These are phyloP conservation scores for Phaeotremella skinneri DNA, from an alignment of 768 basidiomycete species.

Conservation along the genomic window DNA sequence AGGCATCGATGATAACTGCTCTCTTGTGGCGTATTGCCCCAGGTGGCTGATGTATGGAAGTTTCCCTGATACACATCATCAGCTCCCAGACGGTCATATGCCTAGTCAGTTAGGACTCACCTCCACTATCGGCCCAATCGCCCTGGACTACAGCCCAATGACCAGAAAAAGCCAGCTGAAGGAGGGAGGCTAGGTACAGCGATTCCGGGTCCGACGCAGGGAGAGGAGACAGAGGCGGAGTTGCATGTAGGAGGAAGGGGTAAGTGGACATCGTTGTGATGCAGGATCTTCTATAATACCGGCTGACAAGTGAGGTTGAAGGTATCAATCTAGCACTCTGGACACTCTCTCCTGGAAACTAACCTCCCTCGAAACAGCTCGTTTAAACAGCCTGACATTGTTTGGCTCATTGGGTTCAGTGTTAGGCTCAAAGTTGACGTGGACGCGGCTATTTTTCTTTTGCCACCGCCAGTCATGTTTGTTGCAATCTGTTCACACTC, in stretches of 20 bases:
- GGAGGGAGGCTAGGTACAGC: conserved; percentile 26
- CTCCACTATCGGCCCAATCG: conserved; percentile 26
- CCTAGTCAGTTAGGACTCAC: too few relatives aligned
- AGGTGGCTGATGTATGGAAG: conserved; percentile 36
- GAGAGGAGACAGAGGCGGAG: conserved; percentile 26
- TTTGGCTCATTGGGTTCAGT: background rate
- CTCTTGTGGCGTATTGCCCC: conserved; percentile 16
- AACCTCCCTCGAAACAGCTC: too few relatives aligned
- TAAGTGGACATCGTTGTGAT: conserved; percentile 6
- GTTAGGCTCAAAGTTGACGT: background rate
- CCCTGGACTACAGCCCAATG: conserved; percentile 25
- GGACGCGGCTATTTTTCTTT: background rate
- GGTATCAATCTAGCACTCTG: too few relatives aligned
- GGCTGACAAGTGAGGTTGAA: too few relatives aligned
- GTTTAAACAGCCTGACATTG: background rate
- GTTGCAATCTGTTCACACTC: too few relatives aligned
- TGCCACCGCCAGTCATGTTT: background rate
- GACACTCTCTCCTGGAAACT: too few relatives aligned
- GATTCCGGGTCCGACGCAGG: conserved; percentile 32
- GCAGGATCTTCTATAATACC: too few relatives aligned
- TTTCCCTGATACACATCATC: conserved; percentile 20
- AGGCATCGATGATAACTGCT: conserved; percentile 29
- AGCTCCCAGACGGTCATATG: too few relatives aligned
- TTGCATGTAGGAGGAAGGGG: conserved; percentile 27
- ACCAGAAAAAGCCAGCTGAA: conserved; percentile 29